Conservation (phyloP, 192 early-diverging fungal genomes). For the Geranomyces variabilis region DNA sequence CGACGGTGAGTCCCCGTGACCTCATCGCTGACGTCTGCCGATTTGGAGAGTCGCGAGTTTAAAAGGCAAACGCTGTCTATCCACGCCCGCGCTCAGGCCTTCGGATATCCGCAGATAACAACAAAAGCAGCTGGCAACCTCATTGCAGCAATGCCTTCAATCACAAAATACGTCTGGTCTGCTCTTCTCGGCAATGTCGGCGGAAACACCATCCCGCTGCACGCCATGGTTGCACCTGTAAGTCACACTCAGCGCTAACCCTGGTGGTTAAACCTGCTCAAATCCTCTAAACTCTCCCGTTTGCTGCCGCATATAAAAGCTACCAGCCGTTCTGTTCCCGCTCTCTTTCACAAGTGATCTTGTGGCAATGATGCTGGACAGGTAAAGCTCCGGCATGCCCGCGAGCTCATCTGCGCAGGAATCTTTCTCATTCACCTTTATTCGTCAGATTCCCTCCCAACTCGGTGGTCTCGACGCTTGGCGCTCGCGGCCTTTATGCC, state of each 20-base stretch:
- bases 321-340: slow-evolving; percentile 24
- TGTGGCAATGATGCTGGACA: slow-evolving; percentile 11
- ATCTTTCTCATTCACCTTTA: too few species aligned
- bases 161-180: slow-evolving; percentile 27
- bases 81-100: too few species aligned
- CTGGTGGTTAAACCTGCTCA: too few species aligned
- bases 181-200: slow-evolving; percentile 27
- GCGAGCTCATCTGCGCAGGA: too few species aligned
- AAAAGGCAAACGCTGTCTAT: too few species aligned
- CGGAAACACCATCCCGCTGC: slow-evolving; percentile 21
- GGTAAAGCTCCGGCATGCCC: background rate
- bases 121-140: too few species aligned
- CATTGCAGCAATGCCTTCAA: slow-evolving; percentile 8
- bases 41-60: too few species aligned
- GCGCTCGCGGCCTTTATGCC: slow-evolving; percentile 27
- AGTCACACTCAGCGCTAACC: background rate
- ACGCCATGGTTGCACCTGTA: slow-evolving; percentile 14
- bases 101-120: too few species aligned
- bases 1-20: too few species aligned
- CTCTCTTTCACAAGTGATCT: slow-evolving; percentile 25
- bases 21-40: too few species aligned
- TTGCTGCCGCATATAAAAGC: too few species aligned
- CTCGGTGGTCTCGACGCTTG: background rate
- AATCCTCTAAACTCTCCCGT: too few species aligned
- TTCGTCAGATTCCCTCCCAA: background rate